Base-by-base conservation (phyloP, 495 filamentous ascomycete genomes). In the Aspergillus ostianus region DNA sequence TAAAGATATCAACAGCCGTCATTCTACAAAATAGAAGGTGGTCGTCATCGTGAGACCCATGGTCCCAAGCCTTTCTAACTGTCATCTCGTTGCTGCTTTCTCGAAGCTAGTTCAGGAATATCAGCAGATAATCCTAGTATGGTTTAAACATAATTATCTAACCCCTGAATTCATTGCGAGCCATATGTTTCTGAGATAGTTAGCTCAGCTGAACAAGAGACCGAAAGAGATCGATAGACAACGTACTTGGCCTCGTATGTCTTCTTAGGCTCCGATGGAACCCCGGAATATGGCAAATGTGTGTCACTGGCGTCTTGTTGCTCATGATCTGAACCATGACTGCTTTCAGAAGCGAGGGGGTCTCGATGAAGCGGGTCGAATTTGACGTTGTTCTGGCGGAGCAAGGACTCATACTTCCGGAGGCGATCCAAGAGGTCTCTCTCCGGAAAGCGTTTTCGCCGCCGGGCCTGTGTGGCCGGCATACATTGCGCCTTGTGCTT, bases 361-460 rank as follows among this genome's bases (percentile, higher is more conserved):
- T 26, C 23, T 26, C 23, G 23, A 26, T 84, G 81, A 1, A 86
- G 68, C 0, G 83, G 77, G 17, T 84, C 72, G 59, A 85, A 86
- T 1, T 60, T 47, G 55, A 87, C 71, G 32, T 77, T 73, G 59
- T 85, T 76, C 64, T 79, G 66, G 17, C 71, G 73, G 12, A 86
- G 77, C 57, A 87, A 61, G 44, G 58, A 65, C 67, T 86, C 84
- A 63, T 84, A 86, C 2, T 68, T 64, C 8, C 73, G 76, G 12
- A 86, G 65, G 21, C 79, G 80, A 8, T 80, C 77, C 36, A 86
- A 67, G 27, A 87, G 66, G n/a, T 80, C 80, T 41, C 76, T 72
- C 69, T 84, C 83, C 1, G 83, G 76, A 56, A 83, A 83, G 53
- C 79, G 80, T 44, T 75, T 67, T 48, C 79, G 76, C 27, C 66